Conservation (phyloP, 2,329 filamentous ascomycete species). For the Coniella vitis region DNA sequence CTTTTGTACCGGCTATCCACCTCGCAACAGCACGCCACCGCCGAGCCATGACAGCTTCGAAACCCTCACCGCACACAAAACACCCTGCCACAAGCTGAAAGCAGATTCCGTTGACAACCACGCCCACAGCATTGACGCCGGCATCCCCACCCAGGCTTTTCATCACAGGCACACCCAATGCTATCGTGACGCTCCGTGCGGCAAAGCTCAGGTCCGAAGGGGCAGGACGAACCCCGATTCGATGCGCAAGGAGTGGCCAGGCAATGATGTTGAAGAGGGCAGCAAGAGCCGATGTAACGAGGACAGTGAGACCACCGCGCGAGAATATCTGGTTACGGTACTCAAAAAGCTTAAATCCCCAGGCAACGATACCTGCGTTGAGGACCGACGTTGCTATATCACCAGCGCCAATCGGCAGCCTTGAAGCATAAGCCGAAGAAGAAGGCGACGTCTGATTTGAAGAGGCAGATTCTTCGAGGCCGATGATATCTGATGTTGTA, state of each 20-base stretch:
- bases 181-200: constrained; percentile 43
- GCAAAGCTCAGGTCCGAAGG: constrained; percentile 38
- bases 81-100: constrained; percentile 30
- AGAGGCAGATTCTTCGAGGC: neutral
- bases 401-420: constrained; percentile 32
- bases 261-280: constrained; percentile 37
- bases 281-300: constrained; percentile 29
- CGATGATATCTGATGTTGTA: too few relatives aligned
- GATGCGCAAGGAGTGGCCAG: constrained; percentile 31
- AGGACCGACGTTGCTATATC: constrained; percentile 42
- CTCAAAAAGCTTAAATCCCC: constrained; percentile 48
- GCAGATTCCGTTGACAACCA: constrained; percentile 44
- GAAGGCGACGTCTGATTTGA: constrained; percentile 12
- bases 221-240: constrained; percentile 28
- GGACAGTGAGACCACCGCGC: constrained; percentile 32
- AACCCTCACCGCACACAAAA: constrained; percentile 16
- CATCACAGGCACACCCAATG: constrained; percentile 42
- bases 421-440: neutral
- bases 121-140: constrained; percentile 42
- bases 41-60: neutral
- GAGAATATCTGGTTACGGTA: constrained; percentile 41
- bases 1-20: neutral
- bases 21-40: neutral
- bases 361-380: constrained; percentile 43
- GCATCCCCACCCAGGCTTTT: constrained; percentile 36